Base-by-base conservation (phyloP, 2,329 filamentous ascomycete genomes). In the Coniella vitis region DNA sequence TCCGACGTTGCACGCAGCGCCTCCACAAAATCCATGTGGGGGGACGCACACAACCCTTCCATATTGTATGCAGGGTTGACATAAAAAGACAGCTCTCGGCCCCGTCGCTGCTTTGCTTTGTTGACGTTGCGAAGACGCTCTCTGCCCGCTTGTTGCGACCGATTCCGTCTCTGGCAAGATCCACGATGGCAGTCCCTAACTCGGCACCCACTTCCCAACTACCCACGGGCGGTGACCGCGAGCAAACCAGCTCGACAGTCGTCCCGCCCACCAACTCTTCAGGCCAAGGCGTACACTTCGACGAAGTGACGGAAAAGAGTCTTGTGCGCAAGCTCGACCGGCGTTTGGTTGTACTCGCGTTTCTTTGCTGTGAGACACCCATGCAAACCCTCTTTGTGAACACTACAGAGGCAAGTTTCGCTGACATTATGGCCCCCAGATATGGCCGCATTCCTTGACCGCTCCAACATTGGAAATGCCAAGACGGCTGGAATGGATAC, bases 391-490 rank as follows among this genome's bases (percentile, higher is more conserved):
- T 16, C 32, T 4, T 10, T 38, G 19, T n/a, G 1, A 4, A 7
- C 20, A 2, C 7, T 32, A 7, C 16, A 3, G n/a, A 21, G 4
- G 29, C 16, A 21, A 19, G 37, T 39, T n/a, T 36, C 12, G 13
- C 13, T 45, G 17, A 41, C 17, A 31, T 16, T 38, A 14, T 16
- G n/a, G n/a, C 16, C 12, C n/a, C 14, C 38, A 65, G 62, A 64
- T 41, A 51, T 69, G 17, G 55, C 66, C 21, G 58, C 66, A 12
- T 67, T 69, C 47, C 56, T 69, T 2, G 66, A 69, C 51, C 58
- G 67, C 21, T 67, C 64, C 12, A 69, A 69, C 35, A 68, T 69
- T 38, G 66, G 67, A 20, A 69, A 68, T 57, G 67, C 65, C 1
- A 53, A 66, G 49, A 60, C 60, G 10, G 65, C 65, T 1, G 65